Evolutionary conservation across 352 stramenopile genomes (phyloP), one percentile per base, ranked within the genome.

Genomic region (Phytophthora foliorum): DNA sequence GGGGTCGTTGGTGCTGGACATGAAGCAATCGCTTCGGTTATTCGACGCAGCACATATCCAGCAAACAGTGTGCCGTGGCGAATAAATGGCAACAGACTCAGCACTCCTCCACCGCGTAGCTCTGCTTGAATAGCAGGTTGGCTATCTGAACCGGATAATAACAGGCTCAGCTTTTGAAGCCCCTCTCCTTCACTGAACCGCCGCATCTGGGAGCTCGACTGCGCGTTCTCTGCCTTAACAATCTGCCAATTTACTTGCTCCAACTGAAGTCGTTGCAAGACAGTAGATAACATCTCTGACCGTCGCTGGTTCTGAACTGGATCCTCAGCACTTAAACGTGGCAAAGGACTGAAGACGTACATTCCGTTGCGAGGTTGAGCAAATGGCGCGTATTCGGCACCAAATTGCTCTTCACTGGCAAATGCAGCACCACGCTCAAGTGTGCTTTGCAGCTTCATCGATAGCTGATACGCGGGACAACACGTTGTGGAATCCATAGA

Each of bases 71-170:
- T 78, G 0, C 86, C 84, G 19, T 94, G 86, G 0, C 86, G 86
- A 69, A 94, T 82, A 67, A 87, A 92, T 36, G 86, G 86, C n/a
- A 92, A 50, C n/a, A 94, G 34, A 70, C 84, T 92, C 59, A 91
- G 36, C 5, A 94, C 74, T 25, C 86, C 86, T 32, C 80, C 77
- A 24, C 86, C 86, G 42, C 85, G 77, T 16, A 93, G 52, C 42
- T 93, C 85, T 27, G 84, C 72, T 59, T 93, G 85, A 59, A 93
- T 88, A 22, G 85, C 82, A 50, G 85, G 85, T 21, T 78, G 79
- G 32, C 71, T 57, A 22, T 65, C 72, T 16, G 76, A 77, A 25
- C 55, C 72, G 6, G 63, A 73, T 16, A 93, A 67, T 14, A 93
- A 66, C 14, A 73, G 62, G 34, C 84, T 80, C 13, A 92, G 57